Base-by-base conservation (phyloP, 2,329 filamentous ascomycete species). In the Xylariaceae sp. region DNA sequence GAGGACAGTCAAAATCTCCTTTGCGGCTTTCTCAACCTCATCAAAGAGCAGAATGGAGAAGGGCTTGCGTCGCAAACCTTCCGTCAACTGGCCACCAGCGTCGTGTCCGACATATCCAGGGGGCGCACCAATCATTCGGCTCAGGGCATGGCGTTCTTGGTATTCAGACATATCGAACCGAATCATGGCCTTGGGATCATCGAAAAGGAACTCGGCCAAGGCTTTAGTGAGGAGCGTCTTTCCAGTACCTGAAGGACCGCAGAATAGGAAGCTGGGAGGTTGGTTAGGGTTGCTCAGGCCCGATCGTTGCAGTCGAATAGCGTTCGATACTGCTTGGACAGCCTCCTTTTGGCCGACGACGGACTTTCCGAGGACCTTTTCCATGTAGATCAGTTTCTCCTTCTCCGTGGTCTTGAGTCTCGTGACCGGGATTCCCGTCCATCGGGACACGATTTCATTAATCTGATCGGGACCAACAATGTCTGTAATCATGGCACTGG, bases 101-200 rank as follows among this genome's bases (percentile, higher is more conserved):
- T 99, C 94, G 73, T 99, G 93, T 13, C 94, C 94, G 61, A 99
- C 92, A 67, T 99, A 99, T 64, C 94, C 94, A 3, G 94, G 94
- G 17, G 94, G 94, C 17, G 94, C 92, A 73, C 94, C 94, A 68
- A 99, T 99, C 91, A 99, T 97, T 62, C 94, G 87, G 73, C 91
- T 96, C 11, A 99, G 84, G 0, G 93, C 89, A 74, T 99, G 94
- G 4, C 93, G 88, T 76, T 99, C 94, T 75, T 99, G 95, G 75
- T 99, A 99, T 76, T 99, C 94, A 4, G 93, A 97, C 94, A 99
- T 99, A 74, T 99, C 94, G 78, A 99, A 96, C 45, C 94, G 89
- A 69, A 99, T 96, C 94, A 99, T 97, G 39, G 93, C 81, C 79
- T 97, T 97, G 30, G 93, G 78, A 68, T 99, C 94, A 72, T 99